These are phyloP conservation scores for Xanthoconium stramineum DNA, from an alignment of 768 basidiomycete genomes.

Conservation along the genomic window DNA sequence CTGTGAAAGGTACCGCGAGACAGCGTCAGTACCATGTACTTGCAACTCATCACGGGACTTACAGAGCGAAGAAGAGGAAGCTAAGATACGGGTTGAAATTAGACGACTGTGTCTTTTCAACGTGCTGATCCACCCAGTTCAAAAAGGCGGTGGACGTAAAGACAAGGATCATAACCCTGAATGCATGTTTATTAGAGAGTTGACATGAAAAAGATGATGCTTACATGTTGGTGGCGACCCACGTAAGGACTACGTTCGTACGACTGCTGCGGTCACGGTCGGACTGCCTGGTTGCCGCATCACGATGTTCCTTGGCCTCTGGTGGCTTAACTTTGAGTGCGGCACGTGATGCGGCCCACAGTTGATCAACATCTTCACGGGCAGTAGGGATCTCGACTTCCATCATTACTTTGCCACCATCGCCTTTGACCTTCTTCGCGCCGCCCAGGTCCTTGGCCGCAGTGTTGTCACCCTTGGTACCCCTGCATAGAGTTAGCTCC, in stretches of 20 bases:
- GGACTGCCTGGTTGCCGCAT: conserved; percentile 83
- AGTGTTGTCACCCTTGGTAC: conserved; percentile 91
- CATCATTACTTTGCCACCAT: conserved; percentile 81
- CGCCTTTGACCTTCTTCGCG: conserved; percentile 84
- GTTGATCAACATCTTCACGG: conserved; percentile 82
- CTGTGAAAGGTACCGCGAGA: conserved; percentile 32
- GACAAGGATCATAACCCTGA: conserved; percentile 64
- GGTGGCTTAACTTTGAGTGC: conserved; percentile 65
- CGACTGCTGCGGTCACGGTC: conserved; percentile 83
- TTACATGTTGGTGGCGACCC: conserved; percentile 85
- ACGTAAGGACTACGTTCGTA: conserved; percentile 80
- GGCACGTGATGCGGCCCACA: conserved; percentile 76
- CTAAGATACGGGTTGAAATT: conserved; percentile 88
- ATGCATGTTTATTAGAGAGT: background rate
- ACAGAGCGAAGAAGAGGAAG: conserved; percentile 72
- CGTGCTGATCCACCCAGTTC: conserved; percentile 62
- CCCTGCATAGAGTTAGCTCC: conserved; percentile 42
- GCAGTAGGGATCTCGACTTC: conserved; percentile 82
- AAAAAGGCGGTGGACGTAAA: conserved; percentile 79
- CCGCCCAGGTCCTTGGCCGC: conserved; percentile 84
- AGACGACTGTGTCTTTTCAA: conserved; percentile 46
- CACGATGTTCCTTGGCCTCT: conserved; percentile 78
- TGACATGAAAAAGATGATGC: conserved; percentile 19
- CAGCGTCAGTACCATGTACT: conserved; percentile 1
- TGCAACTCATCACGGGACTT: conserved; percentile 16